These are phyloP conservation scores for Solanum lycopersicoides DNA, from an alignment of 257 asterid species.

Conservation along the genomic window DNA sequence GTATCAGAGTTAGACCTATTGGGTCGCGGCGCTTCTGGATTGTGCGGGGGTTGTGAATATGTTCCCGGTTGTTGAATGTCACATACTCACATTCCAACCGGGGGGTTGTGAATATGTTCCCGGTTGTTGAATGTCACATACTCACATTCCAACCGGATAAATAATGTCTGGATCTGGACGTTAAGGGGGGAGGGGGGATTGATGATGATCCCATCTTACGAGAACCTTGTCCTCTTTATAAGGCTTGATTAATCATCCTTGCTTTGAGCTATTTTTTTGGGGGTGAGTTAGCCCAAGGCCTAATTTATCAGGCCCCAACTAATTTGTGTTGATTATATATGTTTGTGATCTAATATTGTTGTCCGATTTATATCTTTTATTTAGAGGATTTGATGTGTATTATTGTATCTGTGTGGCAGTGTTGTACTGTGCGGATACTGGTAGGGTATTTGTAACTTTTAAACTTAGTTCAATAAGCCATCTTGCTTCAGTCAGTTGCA, in stretches of 20 bases:
- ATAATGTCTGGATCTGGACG: background rate
- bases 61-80: background rate
- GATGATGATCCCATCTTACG: background rate
- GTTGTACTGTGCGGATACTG: background rate
- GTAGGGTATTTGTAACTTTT: background rate
- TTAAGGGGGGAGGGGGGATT: background rate
- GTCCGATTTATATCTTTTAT: background rate
- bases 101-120: background rate
- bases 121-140: background rate
- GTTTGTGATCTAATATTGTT: background rate
- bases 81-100: background rate
- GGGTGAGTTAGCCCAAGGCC: background rate
- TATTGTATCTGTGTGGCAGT: background rate
- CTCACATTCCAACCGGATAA: background rate
- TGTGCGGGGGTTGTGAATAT: background rate
- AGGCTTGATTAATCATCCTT: background rate
- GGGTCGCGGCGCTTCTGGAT: background rate
- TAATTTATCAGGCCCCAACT: background rate
- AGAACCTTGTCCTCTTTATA: background rate
- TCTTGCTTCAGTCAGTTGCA: background rate
- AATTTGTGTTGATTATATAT: background rate
- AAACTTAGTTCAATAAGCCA: background rate
- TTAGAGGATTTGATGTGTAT: background rate
- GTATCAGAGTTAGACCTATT: background rate
- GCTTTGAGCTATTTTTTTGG: background rate